These are phyloP conservation scores for Rhamnella rubrinervis DNA, from an alignment of 331 rosid genomes.

Conservation along the genomic window DNA sequence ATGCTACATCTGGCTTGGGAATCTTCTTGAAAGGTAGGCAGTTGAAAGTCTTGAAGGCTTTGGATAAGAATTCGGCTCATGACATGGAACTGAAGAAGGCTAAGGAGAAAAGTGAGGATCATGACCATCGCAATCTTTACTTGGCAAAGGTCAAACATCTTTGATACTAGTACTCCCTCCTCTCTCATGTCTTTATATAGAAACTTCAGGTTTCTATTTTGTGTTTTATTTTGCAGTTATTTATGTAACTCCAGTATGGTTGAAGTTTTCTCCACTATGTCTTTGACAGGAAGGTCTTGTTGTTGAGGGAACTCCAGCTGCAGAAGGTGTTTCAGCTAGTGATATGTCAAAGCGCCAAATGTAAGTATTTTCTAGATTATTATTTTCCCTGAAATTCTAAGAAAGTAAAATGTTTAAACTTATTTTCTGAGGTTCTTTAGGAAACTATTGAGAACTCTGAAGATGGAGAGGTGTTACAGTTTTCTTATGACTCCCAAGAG, in stretches of 20 bases:
- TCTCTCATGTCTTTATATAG: conserved; percentile 3
- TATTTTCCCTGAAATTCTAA: not conserved
- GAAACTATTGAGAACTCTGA: conserved; percentile 6
- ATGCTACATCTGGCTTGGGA: conserved; percentile 64
- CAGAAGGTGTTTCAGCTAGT: conserved; percentile 85
- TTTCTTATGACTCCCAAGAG: not conserved
- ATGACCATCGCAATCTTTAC: conserved; percentile 85
- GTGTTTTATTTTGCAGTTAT: not conserved
- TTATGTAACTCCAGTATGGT: conserved; percentile 19
- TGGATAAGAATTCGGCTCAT: conserved; percentile 91
- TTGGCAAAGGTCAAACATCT: conserved; percentile 68
- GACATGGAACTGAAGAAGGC: conserved; percentile 73
- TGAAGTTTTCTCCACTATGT: conserved; percentile 27
- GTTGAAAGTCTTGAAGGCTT: conserved; percentile 73
- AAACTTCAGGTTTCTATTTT: not conserved
- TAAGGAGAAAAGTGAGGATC: conserved; percentile 48
- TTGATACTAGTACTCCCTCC: not conserved
- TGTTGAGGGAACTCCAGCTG: conserved; percentile 88
- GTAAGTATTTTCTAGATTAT: conserved; percentile 47
- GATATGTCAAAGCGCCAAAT: conserved; percentile 80
- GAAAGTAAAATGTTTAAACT: not conserved
- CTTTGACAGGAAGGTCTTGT: conserved; percentile 80
- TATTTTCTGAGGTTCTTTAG: not conserved
- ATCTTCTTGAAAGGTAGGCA: conserved; percentile 79
- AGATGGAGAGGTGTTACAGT: not conserved